Evolutionary conservation across 768 basidiomycete species (phyloP), one percentile per base, ranked within the genome.

Genomic region (Paxillus ammoniavirescens): DNA sequence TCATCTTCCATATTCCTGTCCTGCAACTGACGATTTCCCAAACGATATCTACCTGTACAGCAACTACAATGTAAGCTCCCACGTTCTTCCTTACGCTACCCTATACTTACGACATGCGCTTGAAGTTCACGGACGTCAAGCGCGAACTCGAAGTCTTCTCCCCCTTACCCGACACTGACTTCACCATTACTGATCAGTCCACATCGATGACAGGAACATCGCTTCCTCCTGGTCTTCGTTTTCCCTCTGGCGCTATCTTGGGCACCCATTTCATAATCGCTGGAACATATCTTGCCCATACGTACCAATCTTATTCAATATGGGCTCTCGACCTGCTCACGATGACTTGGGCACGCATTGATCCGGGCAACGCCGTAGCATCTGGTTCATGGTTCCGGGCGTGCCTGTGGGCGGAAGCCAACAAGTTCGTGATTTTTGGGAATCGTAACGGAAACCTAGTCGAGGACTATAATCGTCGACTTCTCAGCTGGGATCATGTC

Each of bases 341-440:
- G 53, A 89, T 93, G 84, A 80, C 81, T 28, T 93, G 94, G 93
- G 82, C 87, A 38, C 85, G 91, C 37, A 87, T 95, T 31, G 93
- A 95, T 65, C 87, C 92, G 0, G 93, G 93, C 13, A 87, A 87
- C 61, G 87, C 90, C 0, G 82, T 98, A 18, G 79, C 86, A 47
- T 81, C 82, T 40, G 96, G 97, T 13, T 96, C 93, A 8, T 98
- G 96, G 96, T 97, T 96, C 71, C 84, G 93, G 21, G 89, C 91
- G 21, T 90, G 92, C 51, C 74, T 94, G 14, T 96, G 91, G 91
- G 75, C 87, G 6, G 87, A 89, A 45, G 78, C 82, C 12, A 96
- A 90, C 73, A 86, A 86, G 65, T 90, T 94, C 55, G 73, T 97
- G 51, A 86, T 98, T 41, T 96, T 98, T 61, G 96, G 96, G 1